Evolutionary conservation across 768 basidiomycete genomes (phyloP), one percentile per base, ranked within the genome.

Genomic region (Leccinum rimulosum): DNA sequence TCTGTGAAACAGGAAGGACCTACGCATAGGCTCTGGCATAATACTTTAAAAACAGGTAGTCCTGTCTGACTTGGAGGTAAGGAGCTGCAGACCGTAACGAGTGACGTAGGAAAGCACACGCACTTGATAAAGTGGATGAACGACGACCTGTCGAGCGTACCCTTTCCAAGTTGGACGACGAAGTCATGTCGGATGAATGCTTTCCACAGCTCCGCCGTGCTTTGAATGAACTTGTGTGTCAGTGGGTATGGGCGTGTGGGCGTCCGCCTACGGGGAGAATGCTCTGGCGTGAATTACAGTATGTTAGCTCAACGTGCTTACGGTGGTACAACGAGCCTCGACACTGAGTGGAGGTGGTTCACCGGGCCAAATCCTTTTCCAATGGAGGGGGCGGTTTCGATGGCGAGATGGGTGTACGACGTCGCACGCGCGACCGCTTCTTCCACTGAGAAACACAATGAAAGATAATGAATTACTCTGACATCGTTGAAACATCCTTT

Each of bases 51-150:
- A 89, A 93, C 45, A 81, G 79, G 68, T 93, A 92, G 67, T 93
- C 92, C 64, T 94, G 93, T 64, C 89, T 91, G 62, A 9, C 2
- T 9, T 1, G 0, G 25, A 15, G n/a, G 36, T 58, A 15, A 60
- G 36, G 10, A 45, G 19, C 10, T 45, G n/a, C 10, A 19, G 10
- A 45, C 10, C 19, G 19, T 45, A 1, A 1, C 19, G 43, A 19
- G n/a, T 19, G 43, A 19, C 5, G 19, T 45, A 45, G 19, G 35
- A 43, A 50, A 28, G 15, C 5, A 17, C 6, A 63, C 84, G 52
- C 57, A 92, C 91, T 86, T 88, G 73, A 96, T 87, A 69, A 95
- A 97, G 67, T 94, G 86, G 14, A 89, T 66, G 71, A 96, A 98
- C 22, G 79, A 75, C n/a, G 83, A 77, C 40, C 73, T 75, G 0